Evolutionary conservation across 1,284 basidiomycete genomes (phyloP), one percentile per base, ranked within the genome.

Genomic region (Athelia psychrophila): DNA sequence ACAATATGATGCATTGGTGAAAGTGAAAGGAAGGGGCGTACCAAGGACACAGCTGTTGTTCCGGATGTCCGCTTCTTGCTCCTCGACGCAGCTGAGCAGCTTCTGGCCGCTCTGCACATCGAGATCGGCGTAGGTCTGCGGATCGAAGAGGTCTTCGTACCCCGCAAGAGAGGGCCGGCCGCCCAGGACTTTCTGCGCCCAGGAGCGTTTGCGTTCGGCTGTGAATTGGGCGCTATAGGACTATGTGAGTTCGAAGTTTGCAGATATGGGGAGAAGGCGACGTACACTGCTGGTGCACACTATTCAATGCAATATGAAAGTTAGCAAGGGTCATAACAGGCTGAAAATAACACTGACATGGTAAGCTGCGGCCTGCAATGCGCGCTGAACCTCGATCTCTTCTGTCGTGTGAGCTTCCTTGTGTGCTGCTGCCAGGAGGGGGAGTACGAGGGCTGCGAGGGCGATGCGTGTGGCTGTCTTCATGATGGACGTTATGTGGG

Each of bases 1-100:
- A 38, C 42, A 32, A 53, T 32, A 40, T 19, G 15, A 52, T 36
- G 30, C 20, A 12, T 22, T 23, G 32, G n/a, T n/a, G 19, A 2
- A 23, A 15, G 12, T 18, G 3, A 36, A 27, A 16, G 44, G 27
- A 19, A 23, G 12, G 25, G 13, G 60, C 62, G 46, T 36, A 66
- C 65, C 56, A 0, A 72, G 59, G 10, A 80, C 75, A 54, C 77
- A 80, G 2, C 75, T 74, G 54, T 78, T 78, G 54, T 78, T 80
- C 56, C 75, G 72, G 35, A 78, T 75, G 24, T 70, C 62, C 4
- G 76, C 69, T 3, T 74, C 71, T 42, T 67, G 66, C n/a, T 74
- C 65, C 1, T 74, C 72, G 2, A 69, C 62, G 55, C 76, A 79
- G 23, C 67, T 67, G 66, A 79, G 65, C 16, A 75, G 55, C 3